Evolutionary conservation across 2,329 filamentous ascomycete genomes (phyloP).

Genomic region (Fonsecaea nubica): DNA sequence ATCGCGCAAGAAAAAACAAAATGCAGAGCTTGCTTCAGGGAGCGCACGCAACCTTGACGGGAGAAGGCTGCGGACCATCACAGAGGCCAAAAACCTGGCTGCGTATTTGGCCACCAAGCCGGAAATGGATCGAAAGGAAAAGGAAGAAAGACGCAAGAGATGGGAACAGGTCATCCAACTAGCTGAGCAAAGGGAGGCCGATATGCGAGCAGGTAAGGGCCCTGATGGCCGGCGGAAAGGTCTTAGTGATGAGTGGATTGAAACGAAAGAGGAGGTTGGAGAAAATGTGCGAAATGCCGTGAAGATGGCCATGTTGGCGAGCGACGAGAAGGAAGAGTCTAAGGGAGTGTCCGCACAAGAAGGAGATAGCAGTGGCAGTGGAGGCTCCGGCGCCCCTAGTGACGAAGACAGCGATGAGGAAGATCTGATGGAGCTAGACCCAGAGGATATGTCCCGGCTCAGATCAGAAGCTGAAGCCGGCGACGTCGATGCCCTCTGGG

Average conservation of each 20-base stretch:
- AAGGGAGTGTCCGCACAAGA: slow-evolving; percentile 49
- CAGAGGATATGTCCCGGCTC: slow-evolving; percentile 37
- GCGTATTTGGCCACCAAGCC: slow-evolving; percentile 96
- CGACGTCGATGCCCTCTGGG: slow-evolving; percentile 40
- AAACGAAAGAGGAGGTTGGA: slow-evolving; percentile 87
- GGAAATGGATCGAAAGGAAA: slow-evolving; percentile 94
- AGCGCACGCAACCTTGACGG: slow-evolving; percentile 95
- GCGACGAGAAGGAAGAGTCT: slow-evolving; percentile 48
- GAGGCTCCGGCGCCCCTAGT: slow-evolving; percentile 46
- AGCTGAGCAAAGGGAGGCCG: slow-evolving; percentile 81
- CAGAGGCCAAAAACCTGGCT: slow-evolving; percentile 91
- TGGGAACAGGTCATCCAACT: slow-evolving; percentile 89
- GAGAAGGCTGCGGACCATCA: slow-evolving; percentile 85
- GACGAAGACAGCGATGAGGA: slow-evolving; percentile 48
- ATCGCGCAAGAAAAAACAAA: slow-evolving; percentile 81
- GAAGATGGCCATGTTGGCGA: slow-evolving; percentile 72
- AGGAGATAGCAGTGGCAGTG: slow-evolving; percentile 47
- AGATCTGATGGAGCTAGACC: slow-evolving; percentile 41
- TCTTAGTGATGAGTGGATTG: slow-evolving; percentile 86
- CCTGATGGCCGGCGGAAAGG: slow-evolving; percentile 62
- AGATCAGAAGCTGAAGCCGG: slow-evolving; percentile 38
- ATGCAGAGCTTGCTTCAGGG: slow-evolving; percentile 63
- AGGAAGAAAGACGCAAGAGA: slow-evolving; percentile 79
- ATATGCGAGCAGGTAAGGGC: slow-evolving; percentile 72
- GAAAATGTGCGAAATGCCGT: slow-evolving; percentile 83